Evolutionary conservation across 257 asterid species (phyloP).

Genomic region (Verbena officinalis): DNA sequence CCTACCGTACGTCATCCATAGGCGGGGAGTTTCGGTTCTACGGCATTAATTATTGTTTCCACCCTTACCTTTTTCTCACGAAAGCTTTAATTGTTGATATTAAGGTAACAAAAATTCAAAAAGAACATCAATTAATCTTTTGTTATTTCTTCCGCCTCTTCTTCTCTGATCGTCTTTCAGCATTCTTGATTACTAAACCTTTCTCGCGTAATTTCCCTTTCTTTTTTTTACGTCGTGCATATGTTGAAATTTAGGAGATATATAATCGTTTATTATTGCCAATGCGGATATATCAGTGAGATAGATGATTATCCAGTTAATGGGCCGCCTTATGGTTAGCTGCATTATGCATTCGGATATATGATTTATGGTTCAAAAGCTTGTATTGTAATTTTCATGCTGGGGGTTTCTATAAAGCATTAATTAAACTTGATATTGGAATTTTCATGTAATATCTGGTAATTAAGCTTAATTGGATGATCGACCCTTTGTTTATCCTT

Average conservation of each 20-base stretch:
- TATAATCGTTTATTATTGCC: background rate
- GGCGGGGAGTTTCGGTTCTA: slow-evolving; percentile 17
- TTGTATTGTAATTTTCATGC: background rate
- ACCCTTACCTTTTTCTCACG: background rate
- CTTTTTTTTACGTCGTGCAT: background rate
- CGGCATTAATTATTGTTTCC: background rate
- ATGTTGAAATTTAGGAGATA: background rate
- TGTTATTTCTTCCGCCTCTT: background rate
- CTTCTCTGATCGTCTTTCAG: too few species aligned
- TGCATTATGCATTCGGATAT: background rate
- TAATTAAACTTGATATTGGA: too few species aligned
- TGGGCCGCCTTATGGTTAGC: background rate
- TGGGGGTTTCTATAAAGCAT: background rate
- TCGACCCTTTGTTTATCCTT: background rate
- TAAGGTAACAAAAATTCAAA: slow-evolving; percentile 3
- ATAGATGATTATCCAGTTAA: background rate
- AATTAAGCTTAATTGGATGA: background rate
- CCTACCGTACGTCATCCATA: slow-evolving; percentile 14
- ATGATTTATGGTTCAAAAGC: background rate
- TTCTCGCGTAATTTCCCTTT: too few species aligned
- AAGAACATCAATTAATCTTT: background rate
- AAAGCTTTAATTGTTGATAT: slow-evolving; percentile 5
- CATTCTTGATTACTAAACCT: too few species aligned
- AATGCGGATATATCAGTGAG: too few species aligned
- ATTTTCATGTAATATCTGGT: too few species aligned